A percentile compares a stretch with the other conserved stretches of the same genome.
phyloP scores from a whole-genome alignment of 1,139 yeast species.

The Saccharomycopsis hybrid region DNA sequence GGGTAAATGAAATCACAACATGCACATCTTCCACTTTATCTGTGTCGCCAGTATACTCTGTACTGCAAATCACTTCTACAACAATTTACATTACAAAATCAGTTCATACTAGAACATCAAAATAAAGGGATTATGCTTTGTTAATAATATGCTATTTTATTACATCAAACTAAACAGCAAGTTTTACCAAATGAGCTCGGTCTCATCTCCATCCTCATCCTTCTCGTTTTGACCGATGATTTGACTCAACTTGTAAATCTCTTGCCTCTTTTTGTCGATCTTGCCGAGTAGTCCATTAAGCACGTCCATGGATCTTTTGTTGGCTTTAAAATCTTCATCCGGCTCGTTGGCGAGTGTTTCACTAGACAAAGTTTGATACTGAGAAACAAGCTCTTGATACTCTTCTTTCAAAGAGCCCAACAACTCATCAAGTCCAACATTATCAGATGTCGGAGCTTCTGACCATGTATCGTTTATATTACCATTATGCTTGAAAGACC shows the following conservation, averaged over 20 bases:
- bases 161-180: too few relatives aligned
- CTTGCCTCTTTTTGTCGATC: slow-evolving; percentile 13
- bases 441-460: slow-evolving; percentile 7
- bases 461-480: too few relatives aligned
- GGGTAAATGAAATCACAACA: too few relatives aligned
- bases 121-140: too few relatives aligned
- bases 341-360: slow-evolving; percentile 6
- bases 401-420: slow-evolving; percentile 10
- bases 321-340: slow-evolving; percentile 3
- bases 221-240: neutral
- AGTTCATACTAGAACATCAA: too few relatives aligned
- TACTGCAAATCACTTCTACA: too few relatives aligned
- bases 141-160: too few relatives aligned
- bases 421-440: slow-evolving; percentile 3
- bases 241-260: slow-evolving; percentile 9
- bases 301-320: slow-evolving; percentile 11
- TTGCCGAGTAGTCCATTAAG: slow-evolving; percentile 8
- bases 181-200: neutral
- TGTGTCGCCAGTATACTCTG: too few relatives aligned
- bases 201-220: neutral
- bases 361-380: slow-evolving; percentile 5
- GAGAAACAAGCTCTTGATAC: slow-evolving; percentile 5
- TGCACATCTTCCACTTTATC: too few relatives aligned
- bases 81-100: too few relatives aligned
- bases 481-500: slow-evolving; percentile 2